phyloP scores from a whole-genome alignment of 176 grass and related monocot species.

The Aegilops bicornis region DNA sequence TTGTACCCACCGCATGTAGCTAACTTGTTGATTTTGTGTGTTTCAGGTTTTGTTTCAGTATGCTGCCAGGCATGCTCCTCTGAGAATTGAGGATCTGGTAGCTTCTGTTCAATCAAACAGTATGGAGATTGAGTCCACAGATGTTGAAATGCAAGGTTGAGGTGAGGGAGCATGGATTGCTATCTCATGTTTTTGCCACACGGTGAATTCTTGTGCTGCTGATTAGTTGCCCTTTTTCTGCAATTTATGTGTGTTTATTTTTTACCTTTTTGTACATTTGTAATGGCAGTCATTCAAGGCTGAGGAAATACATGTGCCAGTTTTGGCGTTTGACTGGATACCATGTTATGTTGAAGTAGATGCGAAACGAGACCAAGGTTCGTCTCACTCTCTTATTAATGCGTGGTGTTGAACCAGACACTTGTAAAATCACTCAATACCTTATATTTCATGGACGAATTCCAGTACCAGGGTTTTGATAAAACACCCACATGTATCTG shows the following conservation, averaged over 20 bases:
- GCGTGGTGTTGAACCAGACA: not conserved
- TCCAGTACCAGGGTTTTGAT: not conserved
- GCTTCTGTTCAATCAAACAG: conserved; percentile 54
- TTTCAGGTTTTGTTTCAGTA: conserved; percentile 93
- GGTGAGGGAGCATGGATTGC: not conserved
- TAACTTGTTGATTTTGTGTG: not conserved
- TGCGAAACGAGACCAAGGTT: conserved; percentile 29
- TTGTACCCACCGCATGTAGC: not conserved
- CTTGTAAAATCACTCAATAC: not conserved
- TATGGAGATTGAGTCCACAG: conserved; percentile 49
- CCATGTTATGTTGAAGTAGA: not conserved
- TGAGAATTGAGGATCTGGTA: conserved; percentile 81
- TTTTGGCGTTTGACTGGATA: conserved; percentile 1
- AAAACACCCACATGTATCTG: not conserved
- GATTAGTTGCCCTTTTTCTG: not conserved
- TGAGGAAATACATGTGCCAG: not conserved
- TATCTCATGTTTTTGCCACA: not conserved
- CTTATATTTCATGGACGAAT: not conserved
- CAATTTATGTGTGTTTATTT: not conserved
- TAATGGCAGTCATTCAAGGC: not conserved
- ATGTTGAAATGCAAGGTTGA: conserved; percentile 86
- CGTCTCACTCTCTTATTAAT: not conserved
- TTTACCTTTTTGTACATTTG: not conserved
- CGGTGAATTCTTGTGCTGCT: not conserved
- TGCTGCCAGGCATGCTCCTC: conserved; percentile 72